Evolutionary conservation across 140 eudicot genomes (phyloP), one percentile per base, ranked within the genome.

Genomic region (Eryngium alpinum): DNA sequence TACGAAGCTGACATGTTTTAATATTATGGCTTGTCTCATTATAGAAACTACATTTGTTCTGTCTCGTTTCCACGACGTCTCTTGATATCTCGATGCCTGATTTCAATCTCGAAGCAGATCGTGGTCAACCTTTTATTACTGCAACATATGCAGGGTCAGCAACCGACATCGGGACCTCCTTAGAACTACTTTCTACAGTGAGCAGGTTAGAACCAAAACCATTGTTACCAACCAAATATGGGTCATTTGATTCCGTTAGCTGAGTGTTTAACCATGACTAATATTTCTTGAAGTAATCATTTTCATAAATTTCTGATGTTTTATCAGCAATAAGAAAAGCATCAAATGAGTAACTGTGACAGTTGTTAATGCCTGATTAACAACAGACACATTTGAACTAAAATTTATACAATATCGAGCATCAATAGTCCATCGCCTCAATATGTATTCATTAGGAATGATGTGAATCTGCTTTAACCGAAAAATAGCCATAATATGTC

Each of bases 401-500:
- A 21, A 2, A 59, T 22, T 6, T 14, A 16, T 24, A 59, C n/a
- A 24, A 59, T 59, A 59, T 59, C 67, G 67, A 59, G 67, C 67
- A 59, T 59, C 25, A 1, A 59, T 59, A 5, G 67, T 59, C 67
- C 25, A 59, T 22, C 67, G 1, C 25, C 67, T 59, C 7, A 59
- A 59, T 16, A 59, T 15, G 22, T 59, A 59, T 21, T 59, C n/a
- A 59, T 22, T 9, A 9, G n/a, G 67, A 59, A 59, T 59, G 22
- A 59, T 16, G 5, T 1, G 3, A 14, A 59, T 59, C 21, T 59
- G 67, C 2, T 59, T 59, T 17, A 59, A 22, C 21, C 25, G 25
- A 59, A 59, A 16, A 59, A 59, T 59, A 59, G 67, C 67, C 67
- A 59, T 59, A 59, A 59, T 59, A 59, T 59, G 67, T 59, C n/a